Evolutionary conservation across 2,329 filamentous ascomycete genomes (phyloP), one percentile per base, ranked within the genome.

Genomic region (Fusarium dimerum): DNA sequence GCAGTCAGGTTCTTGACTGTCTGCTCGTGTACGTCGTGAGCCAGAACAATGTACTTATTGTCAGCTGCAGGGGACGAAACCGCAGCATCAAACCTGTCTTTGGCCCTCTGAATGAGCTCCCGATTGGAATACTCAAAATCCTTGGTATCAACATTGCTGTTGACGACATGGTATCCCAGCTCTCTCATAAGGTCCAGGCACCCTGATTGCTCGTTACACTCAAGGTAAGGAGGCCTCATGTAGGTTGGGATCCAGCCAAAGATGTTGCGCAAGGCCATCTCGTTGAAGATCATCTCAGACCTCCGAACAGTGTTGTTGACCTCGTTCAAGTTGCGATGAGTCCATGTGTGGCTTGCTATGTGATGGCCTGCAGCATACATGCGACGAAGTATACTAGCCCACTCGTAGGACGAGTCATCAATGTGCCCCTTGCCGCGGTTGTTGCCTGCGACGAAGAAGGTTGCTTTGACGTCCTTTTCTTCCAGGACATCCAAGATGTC

Each of bases 91-190:
- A 69, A 75, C 8, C 63, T 65, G 11, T 69, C 61, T 56, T 81
- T 75, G 49, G 75, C 76, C 29, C 71, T 65, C 52, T 75, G 70
- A 57, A 84, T 83, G 55, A 76, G 73, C 40, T 76, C 68, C 2
- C 80, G 73, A 9, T 70, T 70, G 51, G 77, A 73, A 59, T 83
- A 77, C 60, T 80, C 71, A 63, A 82, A 85, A 67, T 86, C 83
- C 56, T 84, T 79, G 15, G 83, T 86, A 64, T 86, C 83, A 12
- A 85, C 67, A 61, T 84, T 78, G 59, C 79, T 81, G 61, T 79
- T 80, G 52, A 79, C 73, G 56, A 83, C 67, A 62, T 84, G 80
- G 67, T 85, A 85, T 40, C 78, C 79, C 29, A 83, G 64, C 20
- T 59, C 58, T 3, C 57, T 63, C 59, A 77, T 59, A 30, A 71